phyloP scores from a whole-genome alignment of 768 basidiomycete genomes.

The Atractiella rhizophila region DNA sequence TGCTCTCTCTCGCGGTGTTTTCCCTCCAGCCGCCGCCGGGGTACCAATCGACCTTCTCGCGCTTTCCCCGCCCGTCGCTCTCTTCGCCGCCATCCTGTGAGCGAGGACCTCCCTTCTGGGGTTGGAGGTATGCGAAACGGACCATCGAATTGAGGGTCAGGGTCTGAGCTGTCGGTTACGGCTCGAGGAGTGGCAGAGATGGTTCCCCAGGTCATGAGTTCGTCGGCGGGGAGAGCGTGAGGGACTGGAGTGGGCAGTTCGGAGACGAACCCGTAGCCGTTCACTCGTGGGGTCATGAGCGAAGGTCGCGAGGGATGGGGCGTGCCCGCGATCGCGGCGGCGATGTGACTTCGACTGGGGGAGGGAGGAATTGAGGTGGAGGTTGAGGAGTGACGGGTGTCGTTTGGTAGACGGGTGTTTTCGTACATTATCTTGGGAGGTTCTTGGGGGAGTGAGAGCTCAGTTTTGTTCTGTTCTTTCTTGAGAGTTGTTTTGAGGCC shows the following conservation, averaged over 20 bases:
- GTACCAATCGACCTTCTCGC: neutral
- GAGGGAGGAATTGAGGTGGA: no score
- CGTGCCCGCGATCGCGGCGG: constrained; percentile 75
- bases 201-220: constrained; percentile 95
- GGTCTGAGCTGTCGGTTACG: constrained; percentile 21
- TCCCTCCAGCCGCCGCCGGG: neutral
- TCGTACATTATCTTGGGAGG: constrained; percentile 1
- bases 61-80: constrained; percentile 23
- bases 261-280: constrained; percentile 50
- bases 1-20: constrained; percentile 2
- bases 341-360: constrained; percentile 69
- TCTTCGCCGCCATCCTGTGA: constrained; percentile 53
- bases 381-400: constrained; percentile 46
- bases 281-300: constrained; percentile 21
- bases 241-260: constrained; percentile 69
- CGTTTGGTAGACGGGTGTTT: constrained; percentile 21
- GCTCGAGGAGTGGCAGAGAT: constrained; percentile 58
- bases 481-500: constrained; percentile 32
- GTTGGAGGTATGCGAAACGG: constrained; percentile 58
- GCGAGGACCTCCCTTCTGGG: constrained; percentile 55
- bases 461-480: no score
- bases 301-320: constrained; percentile 36
- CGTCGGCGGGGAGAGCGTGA: constrained; percentile 55
- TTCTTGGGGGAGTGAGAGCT: constrained; percentile 2
- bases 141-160: constrained; percentile 25